Evolutionary conservation across 1,139 yeast genomes (phyloP), one percentile per base, ranked within the genome.

Genomic region (Nakaseomyces delphensis): DNA sequence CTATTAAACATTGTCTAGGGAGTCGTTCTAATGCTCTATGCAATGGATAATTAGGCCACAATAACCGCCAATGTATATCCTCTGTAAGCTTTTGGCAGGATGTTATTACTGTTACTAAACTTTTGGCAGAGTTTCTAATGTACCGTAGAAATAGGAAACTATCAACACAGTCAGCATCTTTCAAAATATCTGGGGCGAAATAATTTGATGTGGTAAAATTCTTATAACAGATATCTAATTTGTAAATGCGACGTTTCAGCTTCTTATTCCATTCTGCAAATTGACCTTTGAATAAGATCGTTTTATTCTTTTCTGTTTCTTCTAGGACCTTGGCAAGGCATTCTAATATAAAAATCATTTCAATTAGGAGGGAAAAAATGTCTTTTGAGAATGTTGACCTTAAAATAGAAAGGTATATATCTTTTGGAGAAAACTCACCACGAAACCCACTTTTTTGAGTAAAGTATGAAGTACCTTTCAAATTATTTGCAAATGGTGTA

Each of bases 1-100:
- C 77, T 36, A 66, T 63, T 4, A 68, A 56, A 45, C 71, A 69
- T 43, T 67, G 72, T 25, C 54, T 55, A 0, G 74, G 68, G 18
- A 69, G 49, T 32, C 72, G 60, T 42, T 63, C 60, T 14, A 72
- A 45, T 0, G 73, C 70, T 41, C 73, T 58, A 3, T 51, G 38
- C 4, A 68, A 45, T 1, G 76, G 72, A 46, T 71, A 69, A 20
- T 58, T 57, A 1, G 73, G 70, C 3, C 55, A 45, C 8, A 57
- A 50, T 1, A 69, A 10, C 38, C 56, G 56, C 70, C 69, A 65
- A 29, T 45, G 51, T 3, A 62, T 47, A 15, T 52, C 51, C 3
- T 45, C 31, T 19, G 54, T 51, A 4, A 62, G 36, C 8, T 43
- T 45, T 6, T 39, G n/a, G 13, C 56, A 44, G 7, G 49, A 44